Base-by-base conservation (phyloP, 345 rosid genomes). In the Rhizophora mangle region DNA sequence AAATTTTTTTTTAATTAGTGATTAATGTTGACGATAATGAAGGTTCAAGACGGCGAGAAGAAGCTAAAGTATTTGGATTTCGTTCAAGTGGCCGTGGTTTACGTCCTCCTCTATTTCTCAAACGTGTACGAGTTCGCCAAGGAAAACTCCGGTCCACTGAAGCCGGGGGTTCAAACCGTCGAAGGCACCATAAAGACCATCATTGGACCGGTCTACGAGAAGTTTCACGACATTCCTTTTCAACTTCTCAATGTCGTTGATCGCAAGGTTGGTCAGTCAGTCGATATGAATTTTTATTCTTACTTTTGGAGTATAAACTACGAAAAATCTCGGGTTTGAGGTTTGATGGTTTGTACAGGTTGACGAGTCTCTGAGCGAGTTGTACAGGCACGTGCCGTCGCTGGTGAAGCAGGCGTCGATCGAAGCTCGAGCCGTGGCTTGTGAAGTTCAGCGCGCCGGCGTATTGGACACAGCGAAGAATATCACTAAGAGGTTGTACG, bases 91-190 rank as follows among this genome's bases (percentile, higher is more conserved):
- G 84, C 86, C 3, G 84, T 74, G 68, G 63, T 83, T 59, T 84
- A 89, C 71, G 70, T 68, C 8, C 53, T 69, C 22, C 73, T 78
- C 19, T 86, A 85, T 75, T 76, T 88, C 71, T 73, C 74, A 18
- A 77, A 72, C 39, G 15, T 91, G 37, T 89, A 88, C 67, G 91
- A 85, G 64, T 83, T 78, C 72, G 91, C 90, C n/a, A 93, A 91
- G 73, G 86, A 86, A 30, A 85, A 82, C 79, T 75, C 92, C 68
- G 97, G 94, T 63, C 94, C 94, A 2, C 89, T 89, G 29, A 79
- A 81, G 69, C 78, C 85, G 6, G 91, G 97, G 0, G 90, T 93
- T 51, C 80, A 87, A 61, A 69, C 84, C 64, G 81, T 93, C 56
- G 89, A 91, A 76, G 89, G 68, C 53, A 80, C 84, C 19, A 87